Evolutionary conservation across 1,284 basidiomycete species (phyloP), one percentile per base, ranked within the genome.

Genomic region (Wolfiporia cocos): DNA sequence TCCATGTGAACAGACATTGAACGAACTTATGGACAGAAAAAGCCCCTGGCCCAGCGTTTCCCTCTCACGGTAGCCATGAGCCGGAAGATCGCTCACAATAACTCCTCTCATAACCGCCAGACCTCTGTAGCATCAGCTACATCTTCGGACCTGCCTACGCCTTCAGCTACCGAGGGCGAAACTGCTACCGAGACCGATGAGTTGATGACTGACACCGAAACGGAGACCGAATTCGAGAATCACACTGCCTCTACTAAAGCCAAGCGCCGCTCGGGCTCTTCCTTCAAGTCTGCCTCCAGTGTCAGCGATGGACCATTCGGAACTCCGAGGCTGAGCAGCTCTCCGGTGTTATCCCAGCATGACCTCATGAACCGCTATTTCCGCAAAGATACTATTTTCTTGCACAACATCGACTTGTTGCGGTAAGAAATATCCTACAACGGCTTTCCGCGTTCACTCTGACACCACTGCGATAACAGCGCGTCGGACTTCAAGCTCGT

Each of bases 351-450:
- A 4, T 82, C 88, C 2, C 82, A 92, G 52, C 93, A 97, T 62
- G 95, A 98, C 58, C 69, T 99, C 24, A 71, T 92, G 51, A 83
- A 92, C 62, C 80, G 81, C 52, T 97, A 93, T 64, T 98, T 98
- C 72, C 73, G 88, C 47, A 81, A 92, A 49, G 95, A 98, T 55
- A 74, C 81, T 2, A 77, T 98, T 12, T 73, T 92, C 19, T 67
- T 96, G 43, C 72, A 75, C 35, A 91, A 96, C 58, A 57, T 96
- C 19, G 95, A 99, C 62, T 55, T 89, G 5, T 74, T 97, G 57
- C 73, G 92, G 91, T 90, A 52, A 45, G 74, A 58, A 18, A 10
- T 21, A 42, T 39, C 46, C 39, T 48, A 35, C 14, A 40, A 43
- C 39, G 42, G 42, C 45, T 12, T 6, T 42, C 23, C 12, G 24